Evolutionary conservation across 805 yeast genomes (phyloP), one percentile per base, ranked within the genome.

Genomic region (Candida methanosorbosa): DNA sequence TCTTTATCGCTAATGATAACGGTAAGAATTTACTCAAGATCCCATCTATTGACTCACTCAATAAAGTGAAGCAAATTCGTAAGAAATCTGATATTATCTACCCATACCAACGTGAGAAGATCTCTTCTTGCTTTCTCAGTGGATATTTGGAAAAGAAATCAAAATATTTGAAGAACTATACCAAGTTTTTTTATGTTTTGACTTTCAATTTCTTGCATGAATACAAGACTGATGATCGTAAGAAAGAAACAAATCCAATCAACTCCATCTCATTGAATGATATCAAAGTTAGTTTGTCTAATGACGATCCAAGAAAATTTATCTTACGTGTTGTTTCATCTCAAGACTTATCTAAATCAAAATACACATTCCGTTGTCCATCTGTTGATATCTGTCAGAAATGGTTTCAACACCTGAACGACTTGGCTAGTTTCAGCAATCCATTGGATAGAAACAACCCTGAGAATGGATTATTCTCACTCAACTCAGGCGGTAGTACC

Each of bases 201-300:
- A 78, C 86, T 5, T 74, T 81, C 46, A 76, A 74, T 47, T 78
- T 66, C 41, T 52, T 80, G 26, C 86, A 78, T 54, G 86, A 80
- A 52, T 80, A 78, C 56, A 75, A 70, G 47, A 58, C 76, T 1
- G 53, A 61, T 19, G 78, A 73, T 52, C 61, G 78, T 27, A 72
- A 68, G 45, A 69, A 70, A 41, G 80, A 75, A 33, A 68, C 68
- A 39, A 49, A 48, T 18, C 75, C 74, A 5, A 35, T 63, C 3
- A 49, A 57, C 43, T 68, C 74, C 27, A 57, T 65, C 30, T 46
- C 63, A 20, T 44, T 69, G 26, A 60, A 63, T 40, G 53, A 50
- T 25, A 39, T 54, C 14, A 45, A 41, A 18, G 51, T 55, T n/a
- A 53, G 57, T 25, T 54, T 62, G 21, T 48, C 55, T 12, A 44